These are phyloP conservation scores for Pyrus pyrifolia DNA, from an alignment of 306 rosid species.

Conservation along the genomic window DNA sequence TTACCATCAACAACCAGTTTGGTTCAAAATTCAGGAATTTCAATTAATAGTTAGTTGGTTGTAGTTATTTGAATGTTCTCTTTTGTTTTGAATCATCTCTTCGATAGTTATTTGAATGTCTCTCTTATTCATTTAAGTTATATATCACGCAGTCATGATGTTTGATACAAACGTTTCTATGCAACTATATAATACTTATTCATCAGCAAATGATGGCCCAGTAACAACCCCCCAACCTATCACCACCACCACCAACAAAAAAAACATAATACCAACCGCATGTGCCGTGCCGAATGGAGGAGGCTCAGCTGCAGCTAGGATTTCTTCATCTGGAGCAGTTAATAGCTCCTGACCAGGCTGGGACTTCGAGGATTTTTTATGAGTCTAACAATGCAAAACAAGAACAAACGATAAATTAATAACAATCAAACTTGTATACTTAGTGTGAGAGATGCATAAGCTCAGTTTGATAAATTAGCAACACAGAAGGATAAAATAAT, in stretches of 20 bases:
- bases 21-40: neutral
- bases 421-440: neutral
- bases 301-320: conserved; percentile 49
- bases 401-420: neutral
- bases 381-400: conserved; percentile 45
- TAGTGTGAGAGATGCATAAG: neutral
- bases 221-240: neutral
- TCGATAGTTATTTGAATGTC: too few relatives aligned
- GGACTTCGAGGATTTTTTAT: conserved; percentile 43
- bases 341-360: conserved; percentile 24
- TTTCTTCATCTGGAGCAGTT: conserved; percentile 28
- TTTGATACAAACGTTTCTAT: too few relatives aligned
- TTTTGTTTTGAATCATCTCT: neutral
- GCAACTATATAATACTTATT: neutral
- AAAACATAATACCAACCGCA: conserved; percentile 45
- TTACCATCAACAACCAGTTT: neutral
- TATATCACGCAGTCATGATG: neutral
- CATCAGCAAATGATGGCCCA: neutral
- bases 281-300: conserved; percentile 58
- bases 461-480: neutral
- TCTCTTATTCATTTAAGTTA: neutral
- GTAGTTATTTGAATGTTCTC: neutral
- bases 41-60: neutral
- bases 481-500: neutral
- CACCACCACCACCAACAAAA: neutral